A percentile compares a stretch with the other conserved stretches of the same genome.
Conservation (phyloP, 305 asterid species). For the Nicotiana rustica region DNA sequence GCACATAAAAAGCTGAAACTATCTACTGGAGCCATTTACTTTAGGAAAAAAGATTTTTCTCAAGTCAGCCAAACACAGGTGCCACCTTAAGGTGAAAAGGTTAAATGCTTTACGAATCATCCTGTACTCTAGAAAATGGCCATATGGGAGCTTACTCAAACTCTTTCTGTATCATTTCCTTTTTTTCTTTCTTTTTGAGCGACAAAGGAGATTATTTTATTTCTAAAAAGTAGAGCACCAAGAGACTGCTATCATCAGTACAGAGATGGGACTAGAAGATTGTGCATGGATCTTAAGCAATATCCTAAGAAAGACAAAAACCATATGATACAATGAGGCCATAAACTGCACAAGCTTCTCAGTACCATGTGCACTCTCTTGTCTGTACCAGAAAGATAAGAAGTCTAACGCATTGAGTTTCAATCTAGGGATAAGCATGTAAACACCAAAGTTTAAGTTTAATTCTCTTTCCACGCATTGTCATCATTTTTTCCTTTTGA, state of each 20-base stretch:
- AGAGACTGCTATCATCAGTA: slow-evolving; percentile 3
- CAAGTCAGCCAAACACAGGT: not conserved
- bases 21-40: slow-evolving; percentile 26
- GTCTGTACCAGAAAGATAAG: not conserved
- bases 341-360: slow-evolving; percentile 16
- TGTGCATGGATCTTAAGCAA: slow-evolving; percentile 1
- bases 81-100: not conserved
- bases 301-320: slow-evolving; percentile 17
- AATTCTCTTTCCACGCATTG: not conserved
- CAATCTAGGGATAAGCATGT: not conserved
- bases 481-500: not conserved
- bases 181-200: not conserved
- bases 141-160: not conserved
- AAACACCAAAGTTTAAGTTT: not conserved
- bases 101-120: not conserved
- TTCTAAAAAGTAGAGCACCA: not conserved
- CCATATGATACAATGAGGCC: not conserved
- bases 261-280: not conserved
- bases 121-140: not conserved
- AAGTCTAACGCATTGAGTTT: not conserved
- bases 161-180: not conserved
- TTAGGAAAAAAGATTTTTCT: not conserved
- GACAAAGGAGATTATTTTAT: not conserved
- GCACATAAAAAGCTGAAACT: slow-evolving; percentile 14
- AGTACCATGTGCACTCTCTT: not conserved